Conservation (phyloP, 495 filamentous ascomycete genomes). For the Symbiotaphrina buchneri region DNA sequence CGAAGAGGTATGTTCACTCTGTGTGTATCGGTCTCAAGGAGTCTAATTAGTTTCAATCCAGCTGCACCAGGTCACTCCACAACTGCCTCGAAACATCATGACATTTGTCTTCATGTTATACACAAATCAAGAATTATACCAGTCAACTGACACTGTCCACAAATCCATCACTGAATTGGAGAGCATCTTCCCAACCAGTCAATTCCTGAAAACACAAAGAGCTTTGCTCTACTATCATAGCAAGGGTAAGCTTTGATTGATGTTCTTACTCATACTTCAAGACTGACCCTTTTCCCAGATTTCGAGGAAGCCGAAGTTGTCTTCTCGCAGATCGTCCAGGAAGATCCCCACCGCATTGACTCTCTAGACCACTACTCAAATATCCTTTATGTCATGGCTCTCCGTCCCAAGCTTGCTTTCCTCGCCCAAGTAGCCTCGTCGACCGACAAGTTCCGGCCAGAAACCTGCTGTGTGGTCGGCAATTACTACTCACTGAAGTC, state of each 20-base stretch:
- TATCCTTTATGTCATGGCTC: conserved; percentile 80
- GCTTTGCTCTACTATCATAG: conserved; percentile 80
- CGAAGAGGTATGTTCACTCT: conserved; percentile 50
- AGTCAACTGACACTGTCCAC: conserved; percentile 51
- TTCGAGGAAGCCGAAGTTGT: conserved; percentile 66
- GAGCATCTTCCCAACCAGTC: conserved; percentile 59
- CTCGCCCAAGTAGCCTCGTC: conserved; percentile 72
- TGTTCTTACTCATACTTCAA: neutral
- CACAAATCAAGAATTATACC: conserved; percentile 75
- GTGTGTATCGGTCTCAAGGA: neutral
- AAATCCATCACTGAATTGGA: conserved; percentile 53
- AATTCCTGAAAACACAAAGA: conserved; percentile 74
- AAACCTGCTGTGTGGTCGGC: conserved; percentile 90
- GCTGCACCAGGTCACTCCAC: conserved; percentile 31
- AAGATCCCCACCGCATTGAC: conserved; percentile 76
- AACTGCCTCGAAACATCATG: conserved; percentile 76
- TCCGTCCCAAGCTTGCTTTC: conserved; percentile 73
- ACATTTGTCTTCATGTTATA: conserved; percentile 83
- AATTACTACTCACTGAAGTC: conserved; percentile 93
- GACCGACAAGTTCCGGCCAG: conserved; percentile 88
- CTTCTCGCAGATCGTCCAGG: conserved; percentile 58
- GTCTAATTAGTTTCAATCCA: conserved; percentile 8
- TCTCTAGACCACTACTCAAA: conserved; percentile 89
- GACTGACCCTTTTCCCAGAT: conserved; percentile 21
- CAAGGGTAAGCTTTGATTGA: conserved; percentile 23